Percentiles rank a stretch among this genome's conserved stretches.
phyloP scores from a whole-genome alignment of 208 protist species.

The Acanthamoeba castellanii region DNA sequence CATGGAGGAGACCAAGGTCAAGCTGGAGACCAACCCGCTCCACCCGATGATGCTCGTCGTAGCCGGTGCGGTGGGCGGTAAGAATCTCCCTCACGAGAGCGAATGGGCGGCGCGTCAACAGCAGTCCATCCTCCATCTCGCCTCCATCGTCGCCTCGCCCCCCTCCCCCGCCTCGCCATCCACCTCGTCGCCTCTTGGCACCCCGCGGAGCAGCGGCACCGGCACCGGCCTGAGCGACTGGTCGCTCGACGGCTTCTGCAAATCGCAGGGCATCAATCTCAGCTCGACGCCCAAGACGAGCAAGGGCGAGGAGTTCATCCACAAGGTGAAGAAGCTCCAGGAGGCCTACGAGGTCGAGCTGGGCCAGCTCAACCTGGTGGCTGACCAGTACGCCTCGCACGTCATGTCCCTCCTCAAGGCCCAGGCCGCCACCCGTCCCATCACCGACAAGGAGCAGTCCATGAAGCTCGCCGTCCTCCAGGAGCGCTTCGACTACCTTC shows the following conservation, averaged over 20 bases:
- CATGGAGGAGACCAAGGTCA: slow-evolving; percentile 14
- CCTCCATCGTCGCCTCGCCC: slow-evolving; percentile 26
- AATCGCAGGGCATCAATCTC: slow-evolving; percentile 61
- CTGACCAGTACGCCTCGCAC: slow-evolving; percentile 58
- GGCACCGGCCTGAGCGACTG: slow-evolving; percentile 34
- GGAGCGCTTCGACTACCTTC: slow-evolving; percentile 59
- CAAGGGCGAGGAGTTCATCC: slow-evolving; percentile 63
- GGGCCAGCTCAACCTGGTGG: slow-evolving; percentile 45
- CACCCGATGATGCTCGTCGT: slow-evolving; percentile 22
- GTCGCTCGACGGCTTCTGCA: slow-evolving; percentile 43
- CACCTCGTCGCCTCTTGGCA: neutral
- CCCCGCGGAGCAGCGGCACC: neutral
- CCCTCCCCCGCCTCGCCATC: neutral
- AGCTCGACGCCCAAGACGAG: neutral
- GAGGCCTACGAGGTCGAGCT: slow-evolving; percentile 54
- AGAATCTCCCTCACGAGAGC: slow-evolving; percentile 28
- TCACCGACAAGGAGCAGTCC: slow-evolving; percentile 53
- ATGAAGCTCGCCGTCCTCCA: slow-evolving; percentile 63
- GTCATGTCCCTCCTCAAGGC: slow-evolving; percentile 28
- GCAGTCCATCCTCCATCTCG: slow-evolving; percentile 43
- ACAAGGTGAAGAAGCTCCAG: slow-evolving; percentile 65
- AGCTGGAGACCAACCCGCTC: slow-evolving; percentile 34
- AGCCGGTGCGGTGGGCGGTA: neutral
- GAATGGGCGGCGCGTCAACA: slow-evolving; percentile 54
- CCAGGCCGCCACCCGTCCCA: neutral